Base-by-base conservation (phyloP, 805 yeast species). In the Metschnikowia baotianmanensis region DNA sequence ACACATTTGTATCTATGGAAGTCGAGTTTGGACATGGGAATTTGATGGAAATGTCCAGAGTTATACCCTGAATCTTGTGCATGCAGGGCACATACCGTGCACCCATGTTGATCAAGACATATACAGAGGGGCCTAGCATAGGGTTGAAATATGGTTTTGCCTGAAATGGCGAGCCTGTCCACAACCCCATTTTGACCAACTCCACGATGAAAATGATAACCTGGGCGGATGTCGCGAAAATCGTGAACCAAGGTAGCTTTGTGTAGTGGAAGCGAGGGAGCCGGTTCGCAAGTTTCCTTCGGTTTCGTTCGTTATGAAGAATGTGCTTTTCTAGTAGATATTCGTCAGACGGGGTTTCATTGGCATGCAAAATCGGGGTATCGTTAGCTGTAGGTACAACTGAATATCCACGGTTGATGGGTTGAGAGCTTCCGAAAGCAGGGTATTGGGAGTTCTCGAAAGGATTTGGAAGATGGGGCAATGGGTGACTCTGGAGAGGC, bases 21-120 rank as follows among this genome's bases (percentile, higher is more conserved):
- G 89, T 83, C 4, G 86, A 76, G 52, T 82, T 82, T 2, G 88
- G 78, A 50, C 90, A 83, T 3, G 90, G 89, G 65, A 75, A 83
- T 17, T 50, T 38, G 23, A 77, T 53, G 2, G 64, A 41, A 3
- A 71, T 47, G 43, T 67, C 70, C 48, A 76, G 67, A 6, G 87
- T 80, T 36, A 80, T 56, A 4, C 70, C 72, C 20, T 57, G 53
- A 19, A 82, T 67, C 28, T 58, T 52, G 32, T 75, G 76, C 87
- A 83, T 81, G 55, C 90, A 83, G 0, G 89, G 87, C 2, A 76
- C 71, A 56, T 80, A 83, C 22, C 89, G 58, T 3, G 87, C 82
- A 2, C 90, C 90, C 74, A 80, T 74, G 50, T 79, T 76, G 42
- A 83, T 81, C 53, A 78, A 71, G 1, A 82, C 65, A 51, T 81